phyloP scores from a whole-genome alignment of 768 basidiomycete genomes.

The Ramaria rubella region DNA sequence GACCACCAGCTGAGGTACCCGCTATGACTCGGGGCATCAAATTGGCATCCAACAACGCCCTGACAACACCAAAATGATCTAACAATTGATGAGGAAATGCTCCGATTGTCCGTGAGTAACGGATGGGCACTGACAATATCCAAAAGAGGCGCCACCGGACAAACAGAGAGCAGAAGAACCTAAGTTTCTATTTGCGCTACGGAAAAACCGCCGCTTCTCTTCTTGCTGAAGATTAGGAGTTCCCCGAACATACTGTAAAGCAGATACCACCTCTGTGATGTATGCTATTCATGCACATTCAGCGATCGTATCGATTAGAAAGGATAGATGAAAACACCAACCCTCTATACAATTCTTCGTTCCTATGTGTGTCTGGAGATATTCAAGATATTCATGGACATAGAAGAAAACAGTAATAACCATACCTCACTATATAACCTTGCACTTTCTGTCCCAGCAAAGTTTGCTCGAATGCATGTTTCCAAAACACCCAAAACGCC shows the following conservation, averaged over 20 bases:
- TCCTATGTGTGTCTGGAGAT: conserved; percentile 76
- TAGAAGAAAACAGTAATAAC: conserved; percentile 11
- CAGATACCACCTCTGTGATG: conserved; percentile 67
- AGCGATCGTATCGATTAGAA: not conserved
- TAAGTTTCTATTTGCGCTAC: conserved; percentile 79
- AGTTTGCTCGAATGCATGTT: conserved; percentile 85
- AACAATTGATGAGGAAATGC: conserved; percentile 10
- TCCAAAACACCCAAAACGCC: conserved; percentile 87
- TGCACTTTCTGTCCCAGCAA: conserved; percentile 82
- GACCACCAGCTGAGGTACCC: conserved; percentile 90
- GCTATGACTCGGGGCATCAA: conserved; percentile 89
- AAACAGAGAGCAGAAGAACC: conserved; percentile 90
- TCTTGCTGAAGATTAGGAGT: conserved; percentile 68
- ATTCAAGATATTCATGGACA: conserved; percentile 10
- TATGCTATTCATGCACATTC: conserved; percentile 52
- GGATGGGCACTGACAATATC: conserved; percentile 62
- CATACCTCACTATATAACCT: conserved; percentile 84
- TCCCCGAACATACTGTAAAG: conserved; percentile 70
- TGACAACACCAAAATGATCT: conserved; percentile 89
- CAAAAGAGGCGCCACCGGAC: conserved; percentile 93
- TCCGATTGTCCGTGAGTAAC: not conserved
- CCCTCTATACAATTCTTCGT: conserved; percentile 89
- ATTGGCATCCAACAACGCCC: conserved; percentile 82
- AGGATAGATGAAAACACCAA: conserved; percentile 25
- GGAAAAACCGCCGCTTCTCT: conserved; percentile 91